Base-by-base conservation (phyloP, 2,329 filamentous ascomycete species). In the Plenodomus tracheiphilus region DNA sequence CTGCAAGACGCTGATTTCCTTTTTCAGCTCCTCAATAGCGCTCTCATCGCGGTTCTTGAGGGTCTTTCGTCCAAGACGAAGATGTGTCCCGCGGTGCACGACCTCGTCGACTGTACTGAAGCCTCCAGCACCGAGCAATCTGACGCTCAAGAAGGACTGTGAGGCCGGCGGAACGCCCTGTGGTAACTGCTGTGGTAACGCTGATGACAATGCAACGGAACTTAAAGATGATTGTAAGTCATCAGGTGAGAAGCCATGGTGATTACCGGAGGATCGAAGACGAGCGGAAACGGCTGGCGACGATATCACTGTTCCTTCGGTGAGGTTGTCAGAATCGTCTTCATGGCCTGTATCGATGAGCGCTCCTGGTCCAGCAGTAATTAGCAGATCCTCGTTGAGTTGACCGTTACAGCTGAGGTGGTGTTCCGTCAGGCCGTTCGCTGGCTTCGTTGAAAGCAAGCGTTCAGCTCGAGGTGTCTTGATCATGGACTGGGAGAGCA, bases 21-120 rank as follows among this genome's bases (percentile, higher is more conserved):
- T 68, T 51, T 58, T 64, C 8, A 72, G 51, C 35, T 72, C 69
- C 16, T 65, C 61, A 5, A 68, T 49, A 3, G 66, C 68, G 5
- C 63, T 64, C 17, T 49, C 58, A 17, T 66, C 54, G 13, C 66
- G 66, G 47, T 71, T 71, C 61, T 70, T 71, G 30, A 72, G 66
- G 41, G 69, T 72, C 63, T 72, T 72, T 4, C 69, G 62, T 51
- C 62, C 60, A 22, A 72, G 49, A 19, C 63, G 54, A 19, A 72
- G 53, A 42, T 63, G 66, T 48, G 69, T 72, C 34, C 60, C 62
- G 15, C 63, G 65, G 53, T 71, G 65, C 10, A 70, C 49, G 19
- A 72, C 69, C 49, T 72, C 69, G 16, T 72, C 69, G 17, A 72
- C 69, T 20, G 66, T 71, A 56, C 67, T 69, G 43, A 72, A 72